Conservation (phyloP, 768 basidiomycete genomes). For the Amanita fuliginea region DNA sequence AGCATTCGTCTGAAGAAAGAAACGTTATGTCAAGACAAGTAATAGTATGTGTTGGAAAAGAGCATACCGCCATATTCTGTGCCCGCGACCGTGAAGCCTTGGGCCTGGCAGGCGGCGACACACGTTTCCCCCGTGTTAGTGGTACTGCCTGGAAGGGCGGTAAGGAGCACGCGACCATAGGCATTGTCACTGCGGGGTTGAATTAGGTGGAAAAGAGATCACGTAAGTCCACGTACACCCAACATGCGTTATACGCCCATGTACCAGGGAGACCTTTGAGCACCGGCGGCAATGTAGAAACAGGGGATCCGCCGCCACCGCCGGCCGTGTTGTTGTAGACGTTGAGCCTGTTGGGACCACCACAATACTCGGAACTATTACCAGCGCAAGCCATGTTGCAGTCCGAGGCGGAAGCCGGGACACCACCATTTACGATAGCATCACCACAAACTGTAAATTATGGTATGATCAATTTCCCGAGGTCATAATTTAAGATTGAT, state of each 20-base stretch:
- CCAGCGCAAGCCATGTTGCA: too few relatives aligned
- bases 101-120: slow-evolving; percentile 40
- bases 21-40: slow-evolving; percentile 3
- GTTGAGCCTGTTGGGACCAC: too few relatives aligned
- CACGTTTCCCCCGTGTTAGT: slow-evolving; percentile 52
- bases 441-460: too few relatives aligned
- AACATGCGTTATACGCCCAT: slow-evolving; percentile 59
- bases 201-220: background rate
- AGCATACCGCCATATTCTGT: slow-evolving; percentile 52
- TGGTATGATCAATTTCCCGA: too few relatives aligned
- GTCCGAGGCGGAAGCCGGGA: too few relatives aligned
- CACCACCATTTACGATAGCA: too few relatives aligned
- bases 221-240: slow-evolving; percentile 32
- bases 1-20: slow-evolving; percentile 26
- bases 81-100: slow-evolving; percentile 57
- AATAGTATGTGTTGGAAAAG: slow-evolving; percentile 2
- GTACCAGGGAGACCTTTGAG: slow-evolving; percentile 37
- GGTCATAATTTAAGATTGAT: too few relatives aligned
- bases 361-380: too few relatives aligned
- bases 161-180: slow-evolving; percentile 46
- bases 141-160: slow-evolving; percentile 15
- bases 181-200: slow-evolving; percentile 40
- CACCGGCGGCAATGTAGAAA: slow-evolving; percentile 38
- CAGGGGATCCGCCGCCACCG: slow-evolving; percentile 10
- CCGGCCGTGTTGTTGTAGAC: too few relatives aligned